Base-by-base conservation (phyloP, 352 stramenopile genomes). In the Phytophthora pisi region DNA sequence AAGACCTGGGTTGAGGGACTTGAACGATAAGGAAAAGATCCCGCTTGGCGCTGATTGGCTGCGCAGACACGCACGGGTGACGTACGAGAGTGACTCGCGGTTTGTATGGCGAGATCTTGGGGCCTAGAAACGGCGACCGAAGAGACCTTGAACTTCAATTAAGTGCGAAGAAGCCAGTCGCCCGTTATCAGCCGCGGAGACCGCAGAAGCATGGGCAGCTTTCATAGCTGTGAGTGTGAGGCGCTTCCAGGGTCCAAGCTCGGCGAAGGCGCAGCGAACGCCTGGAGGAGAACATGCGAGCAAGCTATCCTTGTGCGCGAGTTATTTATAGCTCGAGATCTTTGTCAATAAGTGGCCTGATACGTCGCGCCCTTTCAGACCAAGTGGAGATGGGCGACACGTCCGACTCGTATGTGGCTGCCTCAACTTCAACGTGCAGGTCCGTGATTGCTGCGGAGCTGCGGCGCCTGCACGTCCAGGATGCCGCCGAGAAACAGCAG, bases 381-480 rank as follows among this genome's bases (percentile, higher is more conserved):
- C 26, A 26, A 60, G 52, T 16, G 30, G 23, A 31, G 57, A 60
- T 70, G 57, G 16, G 31, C 56, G 51, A 65, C 20, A 30, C 26
- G 26, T 9, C 2, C 47, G 30, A 30, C 20, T 60, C 62, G 49
- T 54, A 51, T 51, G 56, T 61, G 51, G 42, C 23, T 2, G 24
- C 45, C 18, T 13, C 5, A 65, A 65, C 66, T 69, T 73, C 49
- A 73, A 73, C 60, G 23, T 57, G 24, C 23, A 53, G 59, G 20
- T 31, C 50, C 46, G 53, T 31, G 53, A 85, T 87, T 63, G 58
- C 61, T n/a, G 77, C 63, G n/a, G 68, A 64, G 55, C 75, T 89
- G 43, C 61, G 36, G 20, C 69, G 62, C 8, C 62, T 77, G 28
- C 71, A 64, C 3, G 59, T 30, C 1, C 54, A 74, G 2, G 30